Evolutionary conservation across 345 rosid genomes (phyloP).

Genomic region (Sisymbrium irio): DNA sequence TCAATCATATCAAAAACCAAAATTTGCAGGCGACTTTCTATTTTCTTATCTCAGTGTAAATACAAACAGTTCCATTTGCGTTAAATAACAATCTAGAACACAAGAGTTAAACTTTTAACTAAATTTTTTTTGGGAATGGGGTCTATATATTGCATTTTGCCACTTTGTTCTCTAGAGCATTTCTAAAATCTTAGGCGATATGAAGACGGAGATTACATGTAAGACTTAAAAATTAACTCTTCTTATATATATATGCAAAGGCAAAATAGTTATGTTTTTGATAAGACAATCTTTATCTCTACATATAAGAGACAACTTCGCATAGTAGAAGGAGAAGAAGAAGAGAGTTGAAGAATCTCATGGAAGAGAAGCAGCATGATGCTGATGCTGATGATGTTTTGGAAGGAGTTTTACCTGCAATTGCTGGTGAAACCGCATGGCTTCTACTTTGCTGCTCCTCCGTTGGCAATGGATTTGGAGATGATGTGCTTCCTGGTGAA

Average conservation of each 20-base stretch:
- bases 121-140: background rate
- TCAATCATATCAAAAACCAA: background rate
- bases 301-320: conserved; percentile 27
- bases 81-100: conserved; percentile 2
- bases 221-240: conserved; percentile 1
- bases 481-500: conserved; percentile 46
- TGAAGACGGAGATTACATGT: background rate
- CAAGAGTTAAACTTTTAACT: background rate
- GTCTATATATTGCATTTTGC: background rate
- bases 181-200: background rate
- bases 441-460: conserved; percentile 59
- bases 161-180: background rate
- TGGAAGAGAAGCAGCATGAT: conserved; percentile 34
- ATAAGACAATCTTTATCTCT: conserved; percentile 5
- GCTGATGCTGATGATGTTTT: conserved; percentile 50
- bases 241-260: conserved; percentile 16
- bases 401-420: conserved; percentile 74
- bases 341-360: conserved; percentile 36
- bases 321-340: conserved; percentile 37
- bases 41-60: conserved; percentile 8
- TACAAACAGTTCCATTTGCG: background rate
- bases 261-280: conserved; percentile 16
- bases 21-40: background rate
- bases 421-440: conserved; percentile 77
- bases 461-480: conserved; percentile 60